Base-by-base conservation (phyloP, 2,329 filamentous ascomycete species). In the Huntiella decipiens region DNA sequence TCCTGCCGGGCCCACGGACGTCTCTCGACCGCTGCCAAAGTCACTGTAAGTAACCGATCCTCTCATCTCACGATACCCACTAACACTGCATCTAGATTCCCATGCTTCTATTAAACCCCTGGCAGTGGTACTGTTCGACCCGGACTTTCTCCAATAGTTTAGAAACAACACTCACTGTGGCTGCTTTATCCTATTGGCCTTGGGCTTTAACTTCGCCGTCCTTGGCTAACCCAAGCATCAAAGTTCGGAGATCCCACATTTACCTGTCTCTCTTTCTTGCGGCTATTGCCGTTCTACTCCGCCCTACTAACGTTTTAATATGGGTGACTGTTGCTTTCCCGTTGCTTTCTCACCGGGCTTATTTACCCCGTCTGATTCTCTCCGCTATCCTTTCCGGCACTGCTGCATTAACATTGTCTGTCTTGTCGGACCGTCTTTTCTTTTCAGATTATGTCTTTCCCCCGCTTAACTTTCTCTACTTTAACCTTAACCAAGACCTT, bases 101-200 rank as follows among this genome's bases (percentile, higher is more conserved):
- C 49, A 70, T 91, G 62, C 78, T 77, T 3, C 60, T 82, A 38
- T 65, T 77, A 55, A 93, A 77, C 60, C 84, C 91, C 5, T 98
- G 91, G 86, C 85, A 95, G 60, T 96, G 84, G 83, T 96, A 91
- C 62, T 91, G 81, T 62, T 91, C 86, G 1, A 88, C 86, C 0
- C 74, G 91, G 40, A 94, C 91, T 1, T 80, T 98, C 56, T 95
- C 88, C 46, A 98, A 98, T 63, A 91, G 79, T 44, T 66, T 96
- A 4, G 91, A 98, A 66, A 85, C 81, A n/a, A 82, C 82, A 1
- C 64, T 98, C 53, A 95, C 88, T 4, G 68, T 82, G 49, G 68
- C 76, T 55, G 88, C 86, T 1, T 66, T 96, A 39, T 77, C 76
- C 57, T 74, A 78, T 54, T 96, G 85, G 82, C 88, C 91, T 10